Conservation (phyloP, 2,329 filamentous ascomycete species). For the Phaeosphaeria sp. region DNA sequence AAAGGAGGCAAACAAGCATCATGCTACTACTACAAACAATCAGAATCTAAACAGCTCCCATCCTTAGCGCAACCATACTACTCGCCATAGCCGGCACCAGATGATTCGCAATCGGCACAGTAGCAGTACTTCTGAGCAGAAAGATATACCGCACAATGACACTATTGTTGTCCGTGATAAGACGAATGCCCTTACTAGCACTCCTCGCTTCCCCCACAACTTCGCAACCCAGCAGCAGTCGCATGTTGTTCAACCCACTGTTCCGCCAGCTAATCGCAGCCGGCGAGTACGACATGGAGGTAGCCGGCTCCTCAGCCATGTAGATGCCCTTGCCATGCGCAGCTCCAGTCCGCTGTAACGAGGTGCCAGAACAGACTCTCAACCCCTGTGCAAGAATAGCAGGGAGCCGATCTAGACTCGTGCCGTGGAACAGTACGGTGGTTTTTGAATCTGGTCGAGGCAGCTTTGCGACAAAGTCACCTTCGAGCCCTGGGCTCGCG, state of each 20-base stretch:
- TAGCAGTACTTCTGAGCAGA: conserved; percentile 14
- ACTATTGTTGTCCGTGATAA: conserved; percentile 31
- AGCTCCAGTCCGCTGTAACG: conserved; percentile 39
- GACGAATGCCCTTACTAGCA: conserved; percentile 29
- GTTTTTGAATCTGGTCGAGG: conserved; percentile 15
- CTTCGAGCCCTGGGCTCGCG: conserved; percentile 33
- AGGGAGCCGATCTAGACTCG: conserved; percentile 39
- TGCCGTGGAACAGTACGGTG: conserved; percentile 43
- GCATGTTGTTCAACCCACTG: conserved; percentile 33
- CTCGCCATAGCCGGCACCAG: conserved; percentile 29
- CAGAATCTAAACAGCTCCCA: conserved; percentile 6
- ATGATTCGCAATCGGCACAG: conserved; percentile 27
- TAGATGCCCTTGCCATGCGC: conserved; percentile 44
- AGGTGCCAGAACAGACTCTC: conserved; percentile 29
- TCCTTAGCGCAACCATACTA: conserved; percentile 25
- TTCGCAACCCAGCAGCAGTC: conserved; percentile 39
- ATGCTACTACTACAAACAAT: neutral
- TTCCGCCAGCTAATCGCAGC: conserved; percentile 30
- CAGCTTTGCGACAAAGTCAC: conserved; percentile 19
- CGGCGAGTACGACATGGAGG: conserved; percentile 31
- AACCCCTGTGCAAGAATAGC: conserved; percentile 41
- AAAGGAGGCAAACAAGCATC: neutral
- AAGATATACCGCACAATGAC: conserved; percentile 46
- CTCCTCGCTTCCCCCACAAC: conserved; percentile 26
- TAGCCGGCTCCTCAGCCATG: conserved; percentile 35